Evolutionary conservation across 805 yeast genomes (phyloP).

Genomic region (Maudiozyma saulgeensis): DNA sequence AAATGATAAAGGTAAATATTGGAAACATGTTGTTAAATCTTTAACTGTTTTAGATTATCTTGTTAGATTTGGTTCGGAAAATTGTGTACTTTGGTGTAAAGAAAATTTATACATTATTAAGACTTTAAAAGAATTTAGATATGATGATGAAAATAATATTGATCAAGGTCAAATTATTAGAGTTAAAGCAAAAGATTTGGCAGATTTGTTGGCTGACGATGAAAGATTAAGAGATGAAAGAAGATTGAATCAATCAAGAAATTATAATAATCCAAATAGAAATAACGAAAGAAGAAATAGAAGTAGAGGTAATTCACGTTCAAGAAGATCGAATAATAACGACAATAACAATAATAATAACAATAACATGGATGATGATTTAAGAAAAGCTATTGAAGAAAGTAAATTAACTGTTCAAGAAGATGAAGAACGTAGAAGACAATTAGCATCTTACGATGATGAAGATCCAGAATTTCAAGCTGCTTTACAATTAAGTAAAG

Average conservation of each 20-base stretch:
- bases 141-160: conserved; percentile 60
- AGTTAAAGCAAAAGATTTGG: conserved; percentile 82
- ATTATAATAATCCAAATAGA: conserved; percentile 1
- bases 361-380: conserved; percentile 51
- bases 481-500: conserved; percentile 25
- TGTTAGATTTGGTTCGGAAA: conserved; percentile 77
- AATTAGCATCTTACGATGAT: conserved; percentile 10
- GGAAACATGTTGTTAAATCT: conserved; percentile 93
- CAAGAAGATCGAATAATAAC: background rate
- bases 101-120: conserved; percentile 82
- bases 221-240: conserved; percentile 72
- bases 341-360: background rate
- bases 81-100: conserved; percentile 84
- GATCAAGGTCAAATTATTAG: conserved; percentile 88
- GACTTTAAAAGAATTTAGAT: conserved; percentile 83
- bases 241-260: conserved; percentile 26
- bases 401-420: conserved; percentile 76
- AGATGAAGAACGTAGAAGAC: conserved; percentile 52
- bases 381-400: conserved; percentile 72
- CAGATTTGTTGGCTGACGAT: conserved; percentile 68
- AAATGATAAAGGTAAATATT: conserved; percentile 92
- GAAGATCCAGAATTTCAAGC: conserved; percentile 25
- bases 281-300: conserved; percentile 2
- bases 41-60: conserved; percentile 81
- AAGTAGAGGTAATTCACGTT: background rate